Base-by-base conservation (phyloP, 306 rosid genomes). In the Styphnolobium japonicum region DNA sequence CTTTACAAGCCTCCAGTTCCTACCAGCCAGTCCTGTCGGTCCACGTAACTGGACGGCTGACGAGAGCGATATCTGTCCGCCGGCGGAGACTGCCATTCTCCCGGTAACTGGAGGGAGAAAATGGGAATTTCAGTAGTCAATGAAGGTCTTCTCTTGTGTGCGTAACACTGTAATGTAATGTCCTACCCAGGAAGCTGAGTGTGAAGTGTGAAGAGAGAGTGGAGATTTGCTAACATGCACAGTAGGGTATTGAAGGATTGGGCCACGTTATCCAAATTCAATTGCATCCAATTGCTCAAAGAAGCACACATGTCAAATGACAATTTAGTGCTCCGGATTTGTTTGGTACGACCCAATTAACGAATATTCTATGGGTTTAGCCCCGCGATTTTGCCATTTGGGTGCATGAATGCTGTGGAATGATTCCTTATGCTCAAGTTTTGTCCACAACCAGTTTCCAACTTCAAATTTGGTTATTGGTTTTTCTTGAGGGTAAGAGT, bases 201-300 rank as follows among this genome's bases (percentile, higher is more conserved):
- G 34, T 58, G 19, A 43, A 22, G 27, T 37, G 19, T 52, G 36
- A 36, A 25, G 40, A 65, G 66, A 43, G 31, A 21, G 49, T 37
- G 31, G 9, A 27, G 81, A 49, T 33, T 69, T 73, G 57, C 19
- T 63, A 80, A 48, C 79, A 75, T 68, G 73, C 68, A 67, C 67
- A 52, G 64, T 64, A 23, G 43, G 23, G 36, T 53, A 27, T 65
- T 71, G 69, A 42, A 56, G 27, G 73, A 81, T 73, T 56, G 78
- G 58, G 76, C 86, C 84, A 85, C 79, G 82, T 67, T 85, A 82
- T 82, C 88, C 81, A 82, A 9, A 68, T 81, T 45, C 77, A 86
- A 43, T 49, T 60, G 68, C 45, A 48, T 82, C 89, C 86, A 82
- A 45, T 11, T 29, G 49, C 31, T 42, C 74, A 53, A 25, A 25